Conservation (phyloP, 2,329 filamentous ascomycete genomes). For the Ophiostoma pallidulum region DNA sequence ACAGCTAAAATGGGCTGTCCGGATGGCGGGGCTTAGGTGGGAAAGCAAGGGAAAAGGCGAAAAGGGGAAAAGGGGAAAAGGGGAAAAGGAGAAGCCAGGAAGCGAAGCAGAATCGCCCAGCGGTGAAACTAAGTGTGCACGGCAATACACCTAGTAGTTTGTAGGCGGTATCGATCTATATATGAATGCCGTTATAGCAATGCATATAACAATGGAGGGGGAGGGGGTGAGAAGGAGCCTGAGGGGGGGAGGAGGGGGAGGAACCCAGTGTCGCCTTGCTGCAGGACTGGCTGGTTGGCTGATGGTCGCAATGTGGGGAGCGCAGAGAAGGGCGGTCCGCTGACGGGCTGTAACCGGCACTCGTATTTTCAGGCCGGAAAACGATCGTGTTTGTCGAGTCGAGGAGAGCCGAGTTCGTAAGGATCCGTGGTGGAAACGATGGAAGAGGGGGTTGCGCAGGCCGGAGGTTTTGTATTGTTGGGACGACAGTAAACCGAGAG, state of each 20-base stretch:
- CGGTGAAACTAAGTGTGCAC: neutral
- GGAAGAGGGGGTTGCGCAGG: neutral
- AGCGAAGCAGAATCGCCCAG: neutral
- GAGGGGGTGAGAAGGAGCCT: neutral
- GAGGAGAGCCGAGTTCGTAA: neutral
- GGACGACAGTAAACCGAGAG: neutral
- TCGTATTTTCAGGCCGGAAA: too few species aligned
- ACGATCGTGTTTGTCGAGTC: neutral
- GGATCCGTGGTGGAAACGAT: neutral
- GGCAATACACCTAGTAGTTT: neutral
- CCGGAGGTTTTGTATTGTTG: constrained; percentile 10
- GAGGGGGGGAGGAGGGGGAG: neutral
- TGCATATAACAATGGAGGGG: neutral
- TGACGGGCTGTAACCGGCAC: neutral
- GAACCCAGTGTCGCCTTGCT: constrained; percentile 1
- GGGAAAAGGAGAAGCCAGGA: neutral
- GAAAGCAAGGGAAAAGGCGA: neutral
- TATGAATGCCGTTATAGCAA: constrained; percentile 4
- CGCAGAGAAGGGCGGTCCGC: neutral
- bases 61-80: too few species aligned
- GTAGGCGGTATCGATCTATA: too few species aligned
- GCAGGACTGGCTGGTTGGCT: constrained; percentile 6
- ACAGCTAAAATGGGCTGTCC: neutral
- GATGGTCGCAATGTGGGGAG: constrained; percentile 3
- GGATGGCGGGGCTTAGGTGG: neutral